A percentile compares a stretch with the other conserved stretches of the same genome.
Conservation (phyloP, 139 green algal genomes). For the Penium margaritaceum region DNA sequence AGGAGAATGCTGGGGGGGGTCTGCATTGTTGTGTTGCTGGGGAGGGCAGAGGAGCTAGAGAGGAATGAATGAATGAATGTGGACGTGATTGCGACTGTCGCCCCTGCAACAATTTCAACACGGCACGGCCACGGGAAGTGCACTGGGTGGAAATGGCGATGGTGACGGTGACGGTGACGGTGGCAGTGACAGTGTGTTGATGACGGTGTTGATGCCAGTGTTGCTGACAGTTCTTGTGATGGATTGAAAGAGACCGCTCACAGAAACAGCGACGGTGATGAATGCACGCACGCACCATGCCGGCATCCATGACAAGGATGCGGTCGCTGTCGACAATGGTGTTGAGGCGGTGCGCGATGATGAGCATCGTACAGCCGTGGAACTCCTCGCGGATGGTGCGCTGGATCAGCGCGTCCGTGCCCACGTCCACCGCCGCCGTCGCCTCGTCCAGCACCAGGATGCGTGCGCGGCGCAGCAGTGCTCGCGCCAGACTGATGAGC, state of each 20-base stretch:
- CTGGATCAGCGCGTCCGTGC: conserved; percentile 73
- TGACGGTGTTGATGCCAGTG: too few species aligned
- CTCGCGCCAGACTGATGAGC: conserved; percentile 83
- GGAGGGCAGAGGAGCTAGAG: too few species aligned
- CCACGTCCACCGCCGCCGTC: conserved; percentile 77
- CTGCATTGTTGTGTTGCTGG: too few species aligned
- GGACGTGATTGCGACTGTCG: too few species aligned
- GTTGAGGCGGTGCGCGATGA: conserved; percentile 48
- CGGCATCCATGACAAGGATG: conserved; percentile 43
- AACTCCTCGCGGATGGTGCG: conserved; percentile 75
- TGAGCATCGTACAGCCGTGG: conserved; percentile 61
- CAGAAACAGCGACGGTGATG: conserved; percentile 12
- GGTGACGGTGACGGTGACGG: too few species aligned
- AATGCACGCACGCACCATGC: conserved; percentile 16
- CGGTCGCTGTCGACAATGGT: conserved; percentile 47
- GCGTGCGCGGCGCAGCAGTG: conserved; percentile 62
- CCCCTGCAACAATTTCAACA: too few species aligned
- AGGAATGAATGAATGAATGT: too few species aligned
- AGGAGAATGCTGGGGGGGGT: too few species aligned
- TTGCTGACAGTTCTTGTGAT: conserved; percentile 10
- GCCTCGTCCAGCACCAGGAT: conserved; percentile 81
- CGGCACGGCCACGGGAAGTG: too few species aligned
- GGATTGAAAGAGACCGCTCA: too few species aligned
- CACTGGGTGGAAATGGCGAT: conserved; percentile 42
- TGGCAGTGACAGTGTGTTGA: too few species aligned